phyloP scores from a whole-genome alignment of 768 basidiomycete genomes.

The Kwoniella bestiolae region DNA sequence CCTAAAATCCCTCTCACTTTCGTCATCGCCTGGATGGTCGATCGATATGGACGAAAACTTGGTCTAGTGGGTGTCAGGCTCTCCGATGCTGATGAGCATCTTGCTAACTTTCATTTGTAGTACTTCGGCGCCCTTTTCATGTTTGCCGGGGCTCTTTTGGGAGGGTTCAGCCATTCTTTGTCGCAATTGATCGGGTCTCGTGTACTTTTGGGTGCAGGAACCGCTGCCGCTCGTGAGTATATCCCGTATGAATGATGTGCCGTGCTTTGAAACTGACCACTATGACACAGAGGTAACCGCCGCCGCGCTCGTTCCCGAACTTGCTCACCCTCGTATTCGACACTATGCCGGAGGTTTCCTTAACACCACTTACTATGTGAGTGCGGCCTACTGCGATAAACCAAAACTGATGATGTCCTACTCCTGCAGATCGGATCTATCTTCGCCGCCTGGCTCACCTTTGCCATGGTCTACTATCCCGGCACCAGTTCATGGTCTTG shows the following conservation, averaged over 20 bases:
- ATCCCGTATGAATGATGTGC: background rate
- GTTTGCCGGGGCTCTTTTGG: slow-evolving; percentile 29
- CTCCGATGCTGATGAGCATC: slow-evolving; percentile 5
- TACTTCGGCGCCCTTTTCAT: slow-evolving; percentile 34
- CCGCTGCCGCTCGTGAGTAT: slow-evolving; percentile 68
- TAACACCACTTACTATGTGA: slow-evolving; percentile 61
- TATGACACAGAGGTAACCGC: slow-evolving; percentile 18
- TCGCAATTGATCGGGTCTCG: slow-evolving; percentile 32
- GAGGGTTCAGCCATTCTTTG: slow-evolving; percentile 25
- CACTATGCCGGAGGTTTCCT: slow-evolving; percentile 32
- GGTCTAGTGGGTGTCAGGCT: slow-evolving; percentile 13
- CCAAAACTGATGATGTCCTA: no score
- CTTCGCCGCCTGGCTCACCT: slow-evolving; percentile 35
- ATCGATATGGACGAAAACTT: slow-evolving; percentile 32
- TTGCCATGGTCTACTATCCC: slow-evolving; percentile 36
- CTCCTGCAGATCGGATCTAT: slow-evolving; percentile 26
- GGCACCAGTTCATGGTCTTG: slow-evolving; percentile 32
- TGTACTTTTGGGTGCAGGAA: slow-evolving; percentile 49
- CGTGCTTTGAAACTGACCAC: background rate
- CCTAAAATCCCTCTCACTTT: slow-evolving; percentile 35
- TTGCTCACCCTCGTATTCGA: slow-evolving; percentile 63
- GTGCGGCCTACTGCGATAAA: slow-evolving; percentile 50
- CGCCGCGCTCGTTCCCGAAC: slow-evolving; percentile 78
- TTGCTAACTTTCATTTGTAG: slow-evolving; percentile 3
- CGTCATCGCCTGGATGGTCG: slow-evolving; percentile 31